Base-by-base conservation (phyloP, 768 basidiomycete species). In the Ephemerocybe angulata region DNA sequence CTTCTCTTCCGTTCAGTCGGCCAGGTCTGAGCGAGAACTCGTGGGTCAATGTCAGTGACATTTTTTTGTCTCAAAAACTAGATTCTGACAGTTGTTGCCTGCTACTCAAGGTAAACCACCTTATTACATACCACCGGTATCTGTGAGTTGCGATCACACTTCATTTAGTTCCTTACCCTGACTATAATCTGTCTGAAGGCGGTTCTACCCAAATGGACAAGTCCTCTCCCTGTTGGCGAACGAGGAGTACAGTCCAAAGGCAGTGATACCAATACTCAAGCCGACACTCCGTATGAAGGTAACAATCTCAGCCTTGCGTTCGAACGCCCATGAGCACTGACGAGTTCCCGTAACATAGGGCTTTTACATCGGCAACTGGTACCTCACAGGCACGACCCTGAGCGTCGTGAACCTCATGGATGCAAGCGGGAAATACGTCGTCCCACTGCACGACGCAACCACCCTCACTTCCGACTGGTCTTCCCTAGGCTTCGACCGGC, bases 111-210 rank as follows among this genome's bases (percentile, higher is more conserved):
- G 76, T 90, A 56, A 89, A 73, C 65, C 92, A 96, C 63, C 77
- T 94, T 55, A 83, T 97, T 63, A 95, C 92, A 4, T 97, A 96
- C 68, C 90, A 95, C 64, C 90, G 94, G 29, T 96, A 92, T 68
- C 77, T 97, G 85, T 90, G 60, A 69, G 87, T 61, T n/a, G 19
- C 3, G n/a, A 42, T 28, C 22, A 4, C 25, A 28, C 28, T 31
- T 21, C 25, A 48, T n/a, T 35, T 12, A 50, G 21, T 1, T 19
- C 13, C 37, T 29, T 28, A 25, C 21, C 28, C 59, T 19, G 40
- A 17, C 46, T n/a, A n/a, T n/a, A n/a, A n/a, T 12, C 19, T 29
- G 4, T 25, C 52, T 28, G 1, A 61, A 92, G 90, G 42, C 90
- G 94, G 25, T 96, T 96, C 74, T 88, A 88, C 61, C 86, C 91